Evolutionary conservation across 2,329 filamentous ascomycete species (phyloP).

Genomic region (Dryadomyces quercus-mongolicae): DNA sequence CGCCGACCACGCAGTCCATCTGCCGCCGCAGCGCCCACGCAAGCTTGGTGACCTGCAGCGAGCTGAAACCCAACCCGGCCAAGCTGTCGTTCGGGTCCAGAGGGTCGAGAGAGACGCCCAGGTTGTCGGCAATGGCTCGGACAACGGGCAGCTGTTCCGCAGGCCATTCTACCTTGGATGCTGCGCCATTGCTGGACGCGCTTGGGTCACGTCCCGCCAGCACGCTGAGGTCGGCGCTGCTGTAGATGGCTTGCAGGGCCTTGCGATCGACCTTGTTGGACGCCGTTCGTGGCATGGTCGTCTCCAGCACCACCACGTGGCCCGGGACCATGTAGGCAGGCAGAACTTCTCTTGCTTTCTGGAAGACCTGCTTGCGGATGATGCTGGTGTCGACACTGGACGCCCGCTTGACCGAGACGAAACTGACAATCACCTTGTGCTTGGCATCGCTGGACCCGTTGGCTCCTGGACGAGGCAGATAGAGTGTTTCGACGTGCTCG

Average conservation of each 20-base stretch:
- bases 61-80: slow-evolving; percentile 14
- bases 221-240: slow-evolving; percentile 10
- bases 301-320: slow-evolving; percentile 17
- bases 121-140: slow-evolving; percentile 4
- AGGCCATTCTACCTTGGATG: not conserved
- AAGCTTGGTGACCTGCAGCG: slow-evolving; percentile 14
- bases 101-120: slow-evolving; percentile 2
- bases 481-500: slow-evolving; percentile 23
- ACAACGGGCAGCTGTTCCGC: not conserved
- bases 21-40: slow-evolving; percentile 13
- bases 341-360: slow-evolving; percentile 5
- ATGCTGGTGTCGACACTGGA: not conserved
- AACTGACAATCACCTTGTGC: slow-evolving; percentile 23
- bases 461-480: slow-evolving; percentile 18
- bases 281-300: slow-evolving; percentile 19
- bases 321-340: slow-evolving; percentile 22
- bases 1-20: slow-evolving; percentile 11
- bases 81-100: slow-evolving; percentile 13
- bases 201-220: slow-evolving; percentile 1
- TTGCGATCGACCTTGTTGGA: slow-evolving; percentile 24
- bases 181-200: too few relatives aligned
- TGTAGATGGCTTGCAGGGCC: slow-evolving; percentile 15
- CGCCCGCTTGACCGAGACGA: slow-evolving; percentile 15
- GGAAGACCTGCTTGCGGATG: slow-evolving; percentile 7
- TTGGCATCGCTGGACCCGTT: slow-evolving; percentile 7